phyloP scores from a whole-genome alignment of 352 stramenopile genomes.

The Hyaloperonospora arabidopsidis region DNA sequence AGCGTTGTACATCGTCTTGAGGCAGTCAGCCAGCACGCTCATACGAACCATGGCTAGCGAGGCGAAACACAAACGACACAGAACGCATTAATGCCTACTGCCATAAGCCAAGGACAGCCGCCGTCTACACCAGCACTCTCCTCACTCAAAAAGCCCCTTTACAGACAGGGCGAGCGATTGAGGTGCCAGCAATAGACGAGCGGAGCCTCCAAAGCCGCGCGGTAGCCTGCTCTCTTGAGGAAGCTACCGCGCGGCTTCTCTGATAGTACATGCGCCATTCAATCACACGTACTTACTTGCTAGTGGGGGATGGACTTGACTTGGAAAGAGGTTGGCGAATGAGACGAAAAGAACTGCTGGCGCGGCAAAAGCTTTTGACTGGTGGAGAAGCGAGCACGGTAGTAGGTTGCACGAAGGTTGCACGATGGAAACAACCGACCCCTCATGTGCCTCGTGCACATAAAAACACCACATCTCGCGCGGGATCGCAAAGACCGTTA shows the following conservation, averaged over 20 bases:
- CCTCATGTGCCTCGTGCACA: neutral
- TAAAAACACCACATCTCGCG: neutral
- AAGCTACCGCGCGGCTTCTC: conserved; percentile 26
- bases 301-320: conserved; percentile 11
- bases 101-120: conserved; percentile 49
- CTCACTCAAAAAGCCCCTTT: conserved; percentile 12
- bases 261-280: conserved; percentile 2
- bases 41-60: conserved; percentile 97
- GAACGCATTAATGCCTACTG: conserved; percentile 41
- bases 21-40: conserved; percentile 98
- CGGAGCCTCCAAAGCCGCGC: conserved; percentile 62
- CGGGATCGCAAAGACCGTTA: neutral
- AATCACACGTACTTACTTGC: conserved; percentile 25
- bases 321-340: conserved; percentile 40
- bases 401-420: conserved; percentile 6
- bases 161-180: conserved; percentile 10
- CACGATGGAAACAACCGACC: neutral
- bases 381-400: neutral
- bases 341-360: neutral
- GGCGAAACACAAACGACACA: conserved; percentile 8
- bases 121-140: conserved; percentile 18
- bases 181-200: conserved; percentile 10
- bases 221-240: conserved; percentile 13
- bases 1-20: conserved; percentile 99
- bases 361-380: conserved; percentile 1